These are phyloP conservation scores for Yamadazyma siamensis DNA, from an alignment of 1,139 yeast genomes.

Conservation along the genomic window DNA sequence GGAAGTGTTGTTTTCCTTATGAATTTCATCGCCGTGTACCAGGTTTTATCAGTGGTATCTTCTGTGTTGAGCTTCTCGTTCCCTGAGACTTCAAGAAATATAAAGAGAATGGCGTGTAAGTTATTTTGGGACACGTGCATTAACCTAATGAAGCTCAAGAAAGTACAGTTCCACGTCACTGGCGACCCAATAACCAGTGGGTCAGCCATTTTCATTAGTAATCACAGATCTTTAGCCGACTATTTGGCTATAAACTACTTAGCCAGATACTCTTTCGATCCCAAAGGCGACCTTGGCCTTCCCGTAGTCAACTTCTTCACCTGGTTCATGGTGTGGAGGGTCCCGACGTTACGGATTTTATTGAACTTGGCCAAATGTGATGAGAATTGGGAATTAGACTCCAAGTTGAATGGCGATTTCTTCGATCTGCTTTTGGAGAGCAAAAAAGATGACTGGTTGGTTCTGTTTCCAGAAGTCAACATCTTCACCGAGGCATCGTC, in stretches of 20 bases:
- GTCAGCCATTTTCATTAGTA: slow-evolving; percentile 47
- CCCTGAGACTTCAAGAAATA: slow-evolving; percentile 25
- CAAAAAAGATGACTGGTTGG: slow-evolving; percentile 49
- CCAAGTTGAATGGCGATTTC: slow-evolving; percentile 20
- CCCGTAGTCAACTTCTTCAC: slow-evolving; percentile 54
- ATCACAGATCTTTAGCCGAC: slow-evolving; percentile 58
- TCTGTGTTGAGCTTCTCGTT: slow-evolving; percentile 17
- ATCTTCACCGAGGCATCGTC: slow-evolving; percentile 49
- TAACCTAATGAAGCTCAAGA: slow-evolving; percentile 31
- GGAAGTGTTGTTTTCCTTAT: slow-evolving; percentile 15
- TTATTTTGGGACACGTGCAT: slow-evolving; percentile 37
- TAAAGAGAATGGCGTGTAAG: slow-evolving; percentile 20
- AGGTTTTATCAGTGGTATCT: slow-evolving; percentile 20
- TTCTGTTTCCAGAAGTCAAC: slow-evolving; percentile 72
- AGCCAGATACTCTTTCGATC: slow-evolving; percentile 23
- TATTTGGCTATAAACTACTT: slow-evolving; percentile 46
- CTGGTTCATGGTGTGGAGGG: slow-evolving; percentile 58
- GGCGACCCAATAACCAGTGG: slow-evolving; percentile 46
- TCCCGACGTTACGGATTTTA: slow-evolving; percentile 45
- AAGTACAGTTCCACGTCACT: slow-evolving; percentile 30
- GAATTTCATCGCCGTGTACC: slow-evolving; percentile 18
- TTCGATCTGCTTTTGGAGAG: slow-evolving; percentile 24
- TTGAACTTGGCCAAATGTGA: slow-evolving; percentile 47
- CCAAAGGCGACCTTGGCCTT: slow-evolving; percentile 14
- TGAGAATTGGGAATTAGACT: slow-evolving; percentile 62